Evolutionary conservation across 2,329 filamentous ascomycete species (phyloP).

Genomic region (Tolypocladium nubicola): DNA sequence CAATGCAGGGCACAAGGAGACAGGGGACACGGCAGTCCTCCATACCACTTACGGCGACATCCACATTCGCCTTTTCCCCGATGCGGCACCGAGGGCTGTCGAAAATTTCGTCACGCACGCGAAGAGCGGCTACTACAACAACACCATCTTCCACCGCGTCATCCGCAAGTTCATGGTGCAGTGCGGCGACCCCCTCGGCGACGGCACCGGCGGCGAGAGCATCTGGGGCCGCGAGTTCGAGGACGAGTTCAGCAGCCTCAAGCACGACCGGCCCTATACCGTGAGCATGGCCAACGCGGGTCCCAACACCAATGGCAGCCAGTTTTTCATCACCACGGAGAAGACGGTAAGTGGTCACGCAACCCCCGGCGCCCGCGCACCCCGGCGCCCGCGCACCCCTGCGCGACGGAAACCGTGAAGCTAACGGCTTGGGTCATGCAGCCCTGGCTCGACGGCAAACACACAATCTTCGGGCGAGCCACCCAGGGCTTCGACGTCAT

Average conservation of each 20-base stretch:
- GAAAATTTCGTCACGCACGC: conserved; percentile 96
- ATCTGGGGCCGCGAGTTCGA: conserved; percentile 93
- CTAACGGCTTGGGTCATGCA: conserved; percentile 16
- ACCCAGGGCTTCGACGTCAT: conserved; percentile 88
- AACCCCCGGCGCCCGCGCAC: neutral
- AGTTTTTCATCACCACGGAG: conserved; percentile 98
- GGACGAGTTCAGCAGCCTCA: conserved; percentile 84
- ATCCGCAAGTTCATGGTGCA: conserved; percentile 99
- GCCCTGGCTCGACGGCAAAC: conserved; percentile 91
- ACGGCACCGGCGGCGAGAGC: conserved; percentile 77
- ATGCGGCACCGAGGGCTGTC: conserved; percentile 85
- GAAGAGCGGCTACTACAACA: conserved; percentile 89
- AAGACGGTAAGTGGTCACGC: conserved; percentile 56
- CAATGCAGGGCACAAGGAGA: conserved; percentile 50
- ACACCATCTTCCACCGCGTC: conserved; percentile 92
- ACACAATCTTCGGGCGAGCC: conserved; percentile 89
- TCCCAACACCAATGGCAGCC: conserved; percentile 86
- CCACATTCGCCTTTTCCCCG: conserved; percentile 82
- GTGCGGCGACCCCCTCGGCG: conserved; percentile 87
- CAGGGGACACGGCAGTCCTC: conserved; percentile 69
- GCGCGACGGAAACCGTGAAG: neutral
- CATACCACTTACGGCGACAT: conserved; percentile 95
- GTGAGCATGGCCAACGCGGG: conserved; percentile 97
- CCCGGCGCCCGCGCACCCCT: neutral
- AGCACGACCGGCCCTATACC: conserved; percentile 93